phyloP scores from a whole-genome alignment of 2,329 filamentous ascomycete species.

The Clathrospora elynae region DNA sequence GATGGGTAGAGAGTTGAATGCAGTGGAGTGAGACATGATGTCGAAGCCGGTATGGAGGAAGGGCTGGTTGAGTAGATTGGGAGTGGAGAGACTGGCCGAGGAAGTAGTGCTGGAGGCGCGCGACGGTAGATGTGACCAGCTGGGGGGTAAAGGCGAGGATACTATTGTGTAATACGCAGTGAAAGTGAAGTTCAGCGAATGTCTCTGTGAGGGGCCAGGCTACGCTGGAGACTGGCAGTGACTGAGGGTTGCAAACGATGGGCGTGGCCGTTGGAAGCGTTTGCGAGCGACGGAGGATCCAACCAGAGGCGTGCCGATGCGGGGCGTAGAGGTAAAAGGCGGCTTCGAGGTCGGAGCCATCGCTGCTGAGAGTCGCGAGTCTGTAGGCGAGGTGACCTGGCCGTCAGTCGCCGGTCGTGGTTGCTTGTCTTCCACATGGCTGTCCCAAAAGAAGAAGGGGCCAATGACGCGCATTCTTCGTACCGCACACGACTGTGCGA shows the following conservation, averaged over 20 bases:
- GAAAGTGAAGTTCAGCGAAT: too few relatives aligned
- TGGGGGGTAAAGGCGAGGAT: constrained; percentile 2
- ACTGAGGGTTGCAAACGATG: constrained; percentile 7
- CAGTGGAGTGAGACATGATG: constrained; percentile 22
- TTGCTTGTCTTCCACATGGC: constrained; percentile 5
- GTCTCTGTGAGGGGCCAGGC: too few relatives aligned
- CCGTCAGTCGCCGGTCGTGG: neutral
- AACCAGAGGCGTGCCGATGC: neutral
- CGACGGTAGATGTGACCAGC: neutral
- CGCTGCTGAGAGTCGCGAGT: neutral
- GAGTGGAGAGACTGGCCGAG: neutral
- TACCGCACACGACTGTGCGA: too few relatives aligned
- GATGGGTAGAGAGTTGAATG: constrained; percentile 43
- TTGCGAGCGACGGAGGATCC: neutral
- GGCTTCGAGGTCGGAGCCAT: neutral
- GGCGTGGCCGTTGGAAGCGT: neutral
- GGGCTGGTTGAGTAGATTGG: neutral
- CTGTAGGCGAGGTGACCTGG: neutral
- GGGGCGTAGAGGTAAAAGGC: neutral
- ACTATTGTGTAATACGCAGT: constrained; percentile 6
- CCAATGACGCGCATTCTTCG: constrained; percentile 6
- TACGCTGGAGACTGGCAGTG: neutral
- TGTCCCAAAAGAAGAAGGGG: constrained; percentile 2
- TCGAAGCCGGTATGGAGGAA: neutral
- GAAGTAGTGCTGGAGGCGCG: neutral